Evolutionary conservation across 306 rosid species (phyloP).

Genomic region (Castanopsis chinensis): DNA sequence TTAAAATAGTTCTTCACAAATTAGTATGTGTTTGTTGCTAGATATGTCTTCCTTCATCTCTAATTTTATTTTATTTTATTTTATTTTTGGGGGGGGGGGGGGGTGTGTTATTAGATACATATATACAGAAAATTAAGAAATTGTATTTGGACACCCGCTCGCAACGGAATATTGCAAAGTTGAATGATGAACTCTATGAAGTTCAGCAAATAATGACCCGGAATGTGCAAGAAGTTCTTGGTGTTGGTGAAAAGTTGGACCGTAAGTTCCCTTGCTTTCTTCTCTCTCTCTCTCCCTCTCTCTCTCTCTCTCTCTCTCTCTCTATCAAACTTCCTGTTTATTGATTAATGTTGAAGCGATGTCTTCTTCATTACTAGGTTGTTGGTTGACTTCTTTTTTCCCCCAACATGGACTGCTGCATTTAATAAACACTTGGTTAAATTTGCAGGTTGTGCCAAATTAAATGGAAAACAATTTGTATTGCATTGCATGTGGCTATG

Average conservation of each 20-base stretch:
- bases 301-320: too few species aligned
- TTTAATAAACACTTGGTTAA: not conserved
- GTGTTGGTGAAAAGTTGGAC: slow-evolving; percentile 98
- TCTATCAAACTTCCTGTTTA: too few species aligned
- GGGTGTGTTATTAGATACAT: slow-evolving; percentile 61
- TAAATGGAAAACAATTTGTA: not conserved
- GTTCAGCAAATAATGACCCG: slow-evolving; percentile 99
- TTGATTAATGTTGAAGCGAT: too few species aligned
- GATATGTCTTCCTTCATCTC: not conserved
- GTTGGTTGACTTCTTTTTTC: not conserved
- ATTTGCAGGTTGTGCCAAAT: not conserved
- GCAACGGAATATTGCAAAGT: slow-evolving; percentile 91
- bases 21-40: not conserved
- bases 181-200: slow-evolving; percentile 97
- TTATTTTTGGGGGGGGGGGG: not conserved
- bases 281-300: not conserved
- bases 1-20: not conserved
- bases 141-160: slow-evolving; percentile 94
- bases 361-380: not conserved
- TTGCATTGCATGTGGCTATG: not conserved
- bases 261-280: slow-evolving; percentile 55
- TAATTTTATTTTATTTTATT: not conserved
- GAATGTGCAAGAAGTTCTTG: slow-evolving; percentile 99
- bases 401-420: not conserved
- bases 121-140: slow-evolving; percentile 93